Evolutionary conservation across 2,329 filamentous ascomycete genomes (phyloP), one percentile per base, ranked within the genome.

Genomic region (Fusarium sp.): DNA sequence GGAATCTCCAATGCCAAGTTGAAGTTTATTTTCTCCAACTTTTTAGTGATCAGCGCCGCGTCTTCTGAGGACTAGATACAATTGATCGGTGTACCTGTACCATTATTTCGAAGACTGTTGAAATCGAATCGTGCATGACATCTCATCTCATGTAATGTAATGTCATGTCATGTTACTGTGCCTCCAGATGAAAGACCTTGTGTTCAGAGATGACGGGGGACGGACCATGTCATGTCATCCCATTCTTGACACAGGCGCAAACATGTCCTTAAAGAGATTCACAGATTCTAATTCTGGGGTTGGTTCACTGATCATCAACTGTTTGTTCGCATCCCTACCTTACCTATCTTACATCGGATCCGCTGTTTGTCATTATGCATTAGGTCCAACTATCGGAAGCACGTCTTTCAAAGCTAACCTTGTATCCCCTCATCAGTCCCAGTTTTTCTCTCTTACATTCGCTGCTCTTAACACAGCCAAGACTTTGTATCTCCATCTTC

Each of bases 211-310:
- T 44, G 70, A 67, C 65, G 55, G 61, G 25, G 60, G 68, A 62
- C 70, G 55, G 58, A 18, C 50, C 65, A 62, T 70, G 65, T 68
- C 73, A 71, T 68, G 56, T 62, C 71, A 62, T 65, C 58, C 60
- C 73, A 67, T 57, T 54, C 63, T 72, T 62, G 70, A 70, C 71
- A 71, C 73, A 73, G 62, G 72, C 66, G 64, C 71, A 68, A 72
- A 72, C 70, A 73, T 55, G 52, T 52, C 60, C 49, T 33, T 57
- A 55, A 66, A 66, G 63, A 53, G 59, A 50, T 62, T 49, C 49
- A 33, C 11, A 29, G 42, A 18, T 41, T 49, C 57, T 73, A 53
- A n/a, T 53, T n/a, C 18, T 53, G 18, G 22, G 22, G 14, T 4
- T 53, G 22, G 14, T 4, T 53, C 35, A n/a, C 13, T 35, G 17